Percentiles rank a stretch among this genome's conserved stretches.
phyloP scores from a whole-genome alignment of 176 grass and related monocot species.

The Oryza glumipatula region DNA sequence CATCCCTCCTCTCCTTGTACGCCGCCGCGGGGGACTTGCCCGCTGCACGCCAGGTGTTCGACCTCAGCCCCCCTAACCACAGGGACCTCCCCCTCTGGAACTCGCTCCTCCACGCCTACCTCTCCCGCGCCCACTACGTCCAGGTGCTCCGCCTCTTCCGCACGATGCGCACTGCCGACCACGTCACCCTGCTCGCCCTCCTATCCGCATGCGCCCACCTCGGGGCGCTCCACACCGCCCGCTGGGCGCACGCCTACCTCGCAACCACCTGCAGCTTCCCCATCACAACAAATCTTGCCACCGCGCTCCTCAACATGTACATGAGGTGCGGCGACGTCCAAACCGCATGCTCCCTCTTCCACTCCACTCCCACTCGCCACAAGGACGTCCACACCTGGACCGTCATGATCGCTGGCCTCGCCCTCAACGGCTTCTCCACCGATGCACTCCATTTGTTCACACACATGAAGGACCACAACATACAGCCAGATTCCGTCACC shows the following conservation, averaged over 20 bases:
- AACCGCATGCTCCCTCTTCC: constrained; percentile 39
- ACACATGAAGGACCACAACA: constrained; percentile 27
- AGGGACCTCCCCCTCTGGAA: constrained; percentile 48
- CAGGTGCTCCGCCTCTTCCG: constrained; percentile 35
- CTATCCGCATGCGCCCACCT: constrained; percentile 48
- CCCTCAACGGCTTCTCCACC: constrained; percentile 38
- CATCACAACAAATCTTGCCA: constrained; percentile 38
- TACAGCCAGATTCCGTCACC: constrained; percentile 46
- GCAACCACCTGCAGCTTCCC: neutral
- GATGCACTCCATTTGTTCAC: constrained; percentile 36
- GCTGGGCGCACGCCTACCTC: constrained; percentile 44
- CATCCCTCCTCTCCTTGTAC: constrained; percentile 44
- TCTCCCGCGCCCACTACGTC: constrained; percentile 14
- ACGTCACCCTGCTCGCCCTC: constrained; percentile 49
- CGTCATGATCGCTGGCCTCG: constrained; percentile 45
- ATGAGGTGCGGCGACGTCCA: constrained; percentile 48
- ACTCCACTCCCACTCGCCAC: neutral
- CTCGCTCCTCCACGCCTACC: constrained; percentile 48
- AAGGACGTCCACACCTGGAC: constrained; percentile 51
- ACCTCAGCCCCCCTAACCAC: constrained; percentile 24
- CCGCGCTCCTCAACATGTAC: constrained; percentile 59
- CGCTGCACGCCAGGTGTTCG: constrained; percentile 42
- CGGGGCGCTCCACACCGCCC: constrained; percentile 38
- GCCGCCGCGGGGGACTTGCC: constrained; percentile 2
- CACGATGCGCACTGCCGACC: constrained; percentile 30